Base-by-base conservation (phyloP, 345 rosid genomes). In the Lepidium africanum region DNA sequence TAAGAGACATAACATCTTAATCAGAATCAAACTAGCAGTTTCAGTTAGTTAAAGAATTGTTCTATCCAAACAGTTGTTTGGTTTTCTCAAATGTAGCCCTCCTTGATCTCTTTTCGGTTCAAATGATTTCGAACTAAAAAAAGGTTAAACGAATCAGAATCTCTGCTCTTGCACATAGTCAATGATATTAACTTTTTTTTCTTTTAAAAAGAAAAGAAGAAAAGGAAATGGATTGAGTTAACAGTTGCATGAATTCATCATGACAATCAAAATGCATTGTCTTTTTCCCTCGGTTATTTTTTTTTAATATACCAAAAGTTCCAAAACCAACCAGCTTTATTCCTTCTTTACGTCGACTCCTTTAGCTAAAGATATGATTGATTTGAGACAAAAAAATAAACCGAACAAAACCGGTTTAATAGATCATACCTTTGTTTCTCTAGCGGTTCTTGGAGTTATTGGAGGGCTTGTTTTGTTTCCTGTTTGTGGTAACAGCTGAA, bases 381-480 rank as follows among this genome's bases (percentile, higher is more conserved):
- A 53, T 67, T 60, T 74, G 30, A 53, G 42, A 16, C 30, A 59
- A 35, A 59, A 35, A 35, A 25, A 66, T 60, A 43, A 59, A 52
- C 67, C 50, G 57, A 32, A 59, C 0, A 58, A 41, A 50, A 8
- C 51, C 69, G 73, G 50, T 60, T 15, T 39, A 33, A 65, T 33
- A 39, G 36, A 21, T 47, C 32, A 2, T 81, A 92, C 98, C 92
- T 84, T 89, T 74, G 86, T 81, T 81, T 89, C 95, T 76, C 83
- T 86, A 43, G 91, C 89, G 56, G 83, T 91, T 75, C 92, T 79
- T 59, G 95, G 95, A 67, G 98, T 83, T 39, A 81, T 81, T 45
- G 87, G 80, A 53, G 86, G 83, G 70, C 83, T 86, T 38, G 50
- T 72, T 14, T 68, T 79, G 72, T 53, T 68, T 19, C 76, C 75